Base-by-base conservation (phyloP, 345 rosid species). In the Jatropha curcas region DNA sequence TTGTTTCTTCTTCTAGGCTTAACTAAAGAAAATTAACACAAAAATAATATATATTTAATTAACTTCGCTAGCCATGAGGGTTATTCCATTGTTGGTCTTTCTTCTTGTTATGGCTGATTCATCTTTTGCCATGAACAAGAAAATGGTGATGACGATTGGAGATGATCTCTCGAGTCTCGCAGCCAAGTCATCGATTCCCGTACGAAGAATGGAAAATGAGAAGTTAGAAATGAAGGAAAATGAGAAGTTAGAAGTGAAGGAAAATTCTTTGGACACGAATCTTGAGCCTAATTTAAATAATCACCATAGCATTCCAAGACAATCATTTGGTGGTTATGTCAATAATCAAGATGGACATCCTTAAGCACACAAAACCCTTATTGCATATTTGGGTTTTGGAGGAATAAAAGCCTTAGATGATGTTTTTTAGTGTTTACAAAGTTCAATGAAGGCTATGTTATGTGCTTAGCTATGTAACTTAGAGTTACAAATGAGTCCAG, bases 271-370 rank as follows among this genome's bases (percentile, higher is more conserved):
- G 19, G 56, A n/a, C 0, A 65, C 7, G 27, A n/a, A 41, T 20
- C 13, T 48, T 28, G 81, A 68, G 4, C 70, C 71, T 55, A 71
- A 46, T 24, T 4, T 73, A 16, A 68, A 63, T 35, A 78, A 78
- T n/a, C 81, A 73, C 50, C 82, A 69, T 24, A 50, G 1, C 24
- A 56, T 70, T 69, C 75, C 77, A 9, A 56, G 78, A 57, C 56
- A 50, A 30, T 73, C 66, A 8, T 73, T 53, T 51, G 77, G 66
- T 10, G 76, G 55, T 39, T 57, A 55, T 60, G 67, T 20, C 0
- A 35, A 45, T 57, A 76, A 69, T 68, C 69, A 37, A 50, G 52
- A 58, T 34, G 71, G 66, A 52, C 52, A 28, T 10, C 77, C 65
- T 31, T 69, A 25, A 51, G n/a, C n/a, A n/a, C n/a, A 52, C 13